Evolutionary conservation across 2,329 filamentous ascomycete species (phyloP), one percentile per base, ranked within the genome.

Genomic region (Alternaria angustiovoidea): DNA sequence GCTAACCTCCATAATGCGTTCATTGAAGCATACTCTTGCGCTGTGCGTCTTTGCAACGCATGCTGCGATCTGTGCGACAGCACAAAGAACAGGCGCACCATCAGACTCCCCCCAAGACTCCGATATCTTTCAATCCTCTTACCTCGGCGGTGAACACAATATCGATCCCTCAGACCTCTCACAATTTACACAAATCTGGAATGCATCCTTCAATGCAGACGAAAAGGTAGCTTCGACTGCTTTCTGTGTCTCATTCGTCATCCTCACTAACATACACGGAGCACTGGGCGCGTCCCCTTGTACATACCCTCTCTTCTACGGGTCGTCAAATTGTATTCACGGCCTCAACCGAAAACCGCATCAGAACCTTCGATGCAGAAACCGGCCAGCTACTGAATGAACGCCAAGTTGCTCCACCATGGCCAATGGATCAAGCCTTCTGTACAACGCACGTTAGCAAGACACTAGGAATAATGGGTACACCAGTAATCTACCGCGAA

Each of bases 211-310:
- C 63, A 69, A 75, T 28, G 38, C 58, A 1, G 62, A 75, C 71
- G 81, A 77, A 72, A 76, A 66, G 56, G 69, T 68, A 54, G 36
- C 18, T 38, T 20, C 11, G 12, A n/a, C 3, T 18, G 8, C 46
- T n/a, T 26, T n/a, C 57, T 34, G n/a, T 9, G 4, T 7, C 9
- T 8, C n/a, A 6, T 30, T 7, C 7, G n/a, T 4, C 7, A n/a
- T 42, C 36, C 7, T n/a, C 49, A 4, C 34, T 43, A 5, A 49
- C 16, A 49, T 7, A 8, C 12, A 6, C 18, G 36, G 67, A 65
- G 62, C 82, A 85, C 77, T 79, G 83, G 77, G 59, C 84, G 39
- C 81, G 85, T 64, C 84, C 84, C 7, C 65, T 83, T 9, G 73
- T 81, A 0, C 82, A 80, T 54, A 83, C 81, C 1, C 81, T 81